These are phyloP conservation scores for Podospora tetraspora DNA, from an alignment of 495 filamentous ascomycete genomes.

Conservation along the genomic window DNA sequence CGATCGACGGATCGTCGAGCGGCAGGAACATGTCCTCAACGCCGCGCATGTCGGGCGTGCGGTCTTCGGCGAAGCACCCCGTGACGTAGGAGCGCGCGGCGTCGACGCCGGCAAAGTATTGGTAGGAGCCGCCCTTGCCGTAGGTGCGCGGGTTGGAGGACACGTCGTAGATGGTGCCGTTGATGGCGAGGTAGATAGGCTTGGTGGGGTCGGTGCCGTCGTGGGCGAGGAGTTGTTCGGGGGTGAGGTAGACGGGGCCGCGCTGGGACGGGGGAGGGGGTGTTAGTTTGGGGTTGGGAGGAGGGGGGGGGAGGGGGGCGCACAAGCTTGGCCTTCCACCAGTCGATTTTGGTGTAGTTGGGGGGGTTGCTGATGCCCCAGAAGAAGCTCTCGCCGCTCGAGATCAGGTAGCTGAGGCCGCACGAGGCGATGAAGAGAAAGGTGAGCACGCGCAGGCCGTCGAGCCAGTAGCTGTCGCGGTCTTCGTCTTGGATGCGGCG, in stretches of 20 bases:
- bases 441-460: constrained; percentile 68
- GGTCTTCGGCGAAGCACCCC: constrained; percentile 86
- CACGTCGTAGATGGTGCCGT: constrained; percentile 94
- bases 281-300: constrained; percentile 5
- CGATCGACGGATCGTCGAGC: constrained; percentile 56
- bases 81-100: constrained; percentile 91
- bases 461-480: constrained; percentile 49
- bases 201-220: constrained; percentile 69
- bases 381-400: constrained; percentile 57
- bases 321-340: constrained; percentile 61
- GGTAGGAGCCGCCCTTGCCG: constrained; percentile 84
- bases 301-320: constrained; percentile 17
- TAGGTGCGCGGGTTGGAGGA: constrained; percentile 67
- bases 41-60: constrained; percentile 74
- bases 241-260: constrained; percentile 58
- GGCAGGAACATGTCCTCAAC: constrained; percentile 88
- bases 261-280: constrained; percentile 17
- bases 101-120: constrained; percentile 81
- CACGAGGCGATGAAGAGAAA: constrained; percentile 64
- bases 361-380: constrained; percentile 56
- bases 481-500: constrained; percentile 37
- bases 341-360: constrained; percentile 57
- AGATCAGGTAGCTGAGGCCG: constrained; percentile 76
- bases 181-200: constrained; percentile 88
- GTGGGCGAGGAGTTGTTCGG: constrained; percentile 63